Evolutionary conservation across 2,329 filamentous ascomycete species (phyloP), one percentile per base, ranked within the genome.

Genomic region (Alternaria triticimaculans): DNA sequence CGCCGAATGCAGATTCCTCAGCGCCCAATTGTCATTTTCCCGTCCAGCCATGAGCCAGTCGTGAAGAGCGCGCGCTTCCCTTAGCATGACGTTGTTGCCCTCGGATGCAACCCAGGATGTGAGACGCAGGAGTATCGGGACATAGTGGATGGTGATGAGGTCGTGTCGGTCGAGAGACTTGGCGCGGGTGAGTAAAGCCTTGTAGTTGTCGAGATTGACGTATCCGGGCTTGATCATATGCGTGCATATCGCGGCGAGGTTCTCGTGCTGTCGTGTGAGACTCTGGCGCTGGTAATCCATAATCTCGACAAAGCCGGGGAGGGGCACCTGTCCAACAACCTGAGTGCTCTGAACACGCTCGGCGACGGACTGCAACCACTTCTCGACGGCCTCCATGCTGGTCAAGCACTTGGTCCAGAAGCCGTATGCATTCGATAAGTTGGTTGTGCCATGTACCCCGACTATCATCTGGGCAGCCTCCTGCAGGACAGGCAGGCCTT

Each of bases 221-320:
- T 92, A 90, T 58, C 89, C 88, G 68, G 89, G 90, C 72, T 94
- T 93, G 65, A 97, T 87, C 58, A 96, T 87, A 64, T 92, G 89
- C 65, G 89, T 90, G 55, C 96, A 82, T 57, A 97, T 91, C n/a
- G 93, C 87, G 12, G 91, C 90, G 15, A 99, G 84, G 15, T 92
- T 88, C 77, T 99, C 95, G 76, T 99, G 96, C 79, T 99, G 95
- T 74, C 93, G 90, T 21, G 91, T 88, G 55, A 99, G 85, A 74
- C 93, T 96, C 69, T 88, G 84, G 48, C 91, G 89, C 72, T 97
- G 92, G 73, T 92, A 92, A 71, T 94, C 90, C 65, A 97, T 87
- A 4, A 90, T 91, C 76, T 97, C 92, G 69, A 90, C 85, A 60
- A 90, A 85, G 68, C 94, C 92, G 10, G 86, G 85, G 48, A 86